Evolutionary conservation across 805 yeast species (phyloP).

Genomic region (Lachancea sp.): DNA sequence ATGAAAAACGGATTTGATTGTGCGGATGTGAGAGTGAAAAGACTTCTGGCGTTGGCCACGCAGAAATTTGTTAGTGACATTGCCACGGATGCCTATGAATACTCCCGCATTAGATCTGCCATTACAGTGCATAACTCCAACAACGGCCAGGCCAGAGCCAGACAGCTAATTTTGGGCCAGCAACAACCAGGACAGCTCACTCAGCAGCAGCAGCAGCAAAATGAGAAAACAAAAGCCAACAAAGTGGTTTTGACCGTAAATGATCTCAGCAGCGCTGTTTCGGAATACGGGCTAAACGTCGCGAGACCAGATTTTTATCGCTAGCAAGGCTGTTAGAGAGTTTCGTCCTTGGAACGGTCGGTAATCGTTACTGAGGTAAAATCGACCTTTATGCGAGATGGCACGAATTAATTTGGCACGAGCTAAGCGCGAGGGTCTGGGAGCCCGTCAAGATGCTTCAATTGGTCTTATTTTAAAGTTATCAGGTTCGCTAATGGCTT

Average conservation of each 20-base stretch:
- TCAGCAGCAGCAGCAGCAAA: constrained; percentile 41
- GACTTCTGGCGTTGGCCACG: constrained; percentile 88
- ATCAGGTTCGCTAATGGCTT: too few relatives aligned
- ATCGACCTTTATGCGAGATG: neutral
- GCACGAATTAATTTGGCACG: too few relatives aligned
- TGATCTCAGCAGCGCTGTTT: constrained; percentile 84
- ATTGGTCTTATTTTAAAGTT: too few relatives aligned
- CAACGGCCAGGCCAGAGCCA: constrained; percentile 80
- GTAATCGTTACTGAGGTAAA: neutral
- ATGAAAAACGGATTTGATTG: constrained; percentile 81
- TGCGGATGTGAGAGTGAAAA: constrained; percentile 67
- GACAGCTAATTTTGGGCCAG: constrained; percentile 67
- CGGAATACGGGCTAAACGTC: constrained; percentile 88
- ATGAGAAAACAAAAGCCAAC: constrained; percentile 39
- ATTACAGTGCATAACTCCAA: constrained; percentile 79
- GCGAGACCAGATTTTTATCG: constrained; percentile 92
- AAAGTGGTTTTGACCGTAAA: constrained; percentile 89
- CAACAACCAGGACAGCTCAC: constrained; percentile 38
- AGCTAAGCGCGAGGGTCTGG: too few relatives aligned
- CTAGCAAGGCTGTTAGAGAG: constrained; percentile 27
- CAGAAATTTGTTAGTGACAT: constrained; percentile 92
- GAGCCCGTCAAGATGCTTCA: too few relatives aligned
- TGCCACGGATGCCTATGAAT: constrained; percentile 95
- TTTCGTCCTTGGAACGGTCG: too few relatives aligned
- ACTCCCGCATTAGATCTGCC: constrained; percentile 83